Evolutionary conservation across 208 protist genomes (phyloP).

Genomic region (Crithidia acanthocephali): DNA sequence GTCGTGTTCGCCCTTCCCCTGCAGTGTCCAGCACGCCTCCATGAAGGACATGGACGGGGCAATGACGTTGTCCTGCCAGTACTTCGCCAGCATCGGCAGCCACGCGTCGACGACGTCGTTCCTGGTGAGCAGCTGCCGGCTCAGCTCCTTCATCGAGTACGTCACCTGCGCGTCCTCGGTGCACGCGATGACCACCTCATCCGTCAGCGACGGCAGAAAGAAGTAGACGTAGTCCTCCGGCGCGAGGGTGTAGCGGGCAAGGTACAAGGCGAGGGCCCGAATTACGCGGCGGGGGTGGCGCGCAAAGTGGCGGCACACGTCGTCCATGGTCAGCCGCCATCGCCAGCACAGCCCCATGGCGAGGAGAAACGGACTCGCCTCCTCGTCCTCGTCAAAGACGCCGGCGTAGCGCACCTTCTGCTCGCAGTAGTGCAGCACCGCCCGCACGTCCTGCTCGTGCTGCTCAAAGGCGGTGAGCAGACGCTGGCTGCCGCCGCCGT

Average conservation of each 20-base stretch:
- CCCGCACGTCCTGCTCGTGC: constrained; percentile 55
- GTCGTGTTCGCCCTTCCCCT: constrained; percentile 21
- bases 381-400: constrained; percentile 69
- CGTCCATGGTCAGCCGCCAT: constrained; percentile 52
- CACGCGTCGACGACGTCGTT: constrained; percentile 86
- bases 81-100: constrained; percentile 54
- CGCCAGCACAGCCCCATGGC: constrained; percentile 57
- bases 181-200: constrained; percentile 75
- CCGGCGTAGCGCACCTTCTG: constrained; percentile 72
- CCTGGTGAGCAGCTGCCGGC: constrained; percentile 54
- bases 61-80: constrained; percentile 58
- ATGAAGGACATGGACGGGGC: constrained; percentile 50
- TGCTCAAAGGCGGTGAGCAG: constrained; percentile 54
- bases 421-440: constrained; percentile 74
- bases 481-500: constrained; percentile 9
- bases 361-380: constrained; percentile 75
- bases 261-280: constrained; percentile 72
- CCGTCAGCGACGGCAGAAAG: constrained; percentile 61
- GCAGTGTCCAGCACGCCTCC: constrained; percentile 41
- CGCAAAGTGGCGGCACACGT: constrained; percentile 59
- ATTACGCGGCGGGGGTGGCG: constrained; percentile 74
- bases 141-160: constrained; percentile 55
- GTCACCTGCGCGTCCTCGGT: constrained; percentile 55
- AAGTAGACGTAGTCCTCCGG: constrained; percentile 77
- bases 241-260: constrained; percentile 68